phyloP scores from a whole-genome alignment of 2,329 filamentous ascomycete genomes.

The Cladosporium sp. region DNA sequence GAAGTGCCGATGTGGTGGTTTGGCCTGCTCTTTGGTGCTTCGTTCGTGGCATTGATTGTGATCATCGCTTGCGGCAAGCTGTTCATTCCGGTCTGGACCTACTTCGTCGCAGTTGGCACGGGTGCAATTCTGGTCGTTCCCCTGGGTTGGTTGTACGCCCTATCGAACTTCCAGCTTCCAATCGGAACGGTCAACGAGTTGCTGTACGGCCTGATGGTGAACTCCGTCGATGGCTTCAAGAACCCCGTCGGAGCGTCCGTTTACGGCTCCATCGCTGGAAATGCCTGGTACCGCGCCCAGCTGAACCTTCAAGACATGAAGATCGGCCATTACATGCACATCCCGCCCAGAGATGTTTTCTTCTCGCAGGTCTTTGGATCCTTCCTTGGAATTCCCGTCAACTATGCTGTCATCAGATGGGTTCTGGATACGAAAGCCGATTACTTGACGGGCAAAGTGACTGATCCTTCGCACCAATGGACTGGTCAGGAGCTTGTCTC shows the following conservation, averaged over 20 bases:
- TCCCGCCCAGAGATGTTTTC: slow-evolving; percentile 55
- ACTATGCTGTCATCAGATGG: slow-evolving; percentile 59
- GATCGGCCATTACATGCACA: slow-evolving; percentile 61
- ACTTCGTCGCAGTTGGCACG: slow-evolving; percentile 52
- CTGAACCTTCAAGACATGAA: slow-evolving; percentile 59
- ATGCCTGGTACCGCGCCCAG: slow-evolving; percentile 57
- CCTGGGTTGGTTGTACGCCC: slow-evolving; percentile 55
- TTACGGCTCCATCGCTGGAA: slow-evolving; percentile 55
- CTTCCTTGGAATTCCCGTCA: slow-evolving; percentile 55
- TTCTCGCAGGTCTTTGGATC: slow-evolving; percentile 58
- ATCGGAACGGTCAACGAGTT: slow-evolving; percentile 59
- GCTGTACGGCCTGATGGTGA: slow-evolving; percentile 56
- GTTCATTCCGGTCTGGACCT: slow-evolving; percentile 57
- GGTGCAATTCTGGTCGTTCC: slow-evolving; percentile 54
- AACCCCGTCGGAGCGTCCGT: slow-evolving; percentile 55
- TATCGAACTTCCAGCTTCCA: slow-evolving; percentile 51
- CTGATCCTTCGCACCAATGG: slow-evolving; percentile 59
- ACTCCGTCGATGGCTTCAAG: slow-evolving; percentile 46
- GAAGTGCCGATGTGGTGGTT: slow-evolving; percentile 60
- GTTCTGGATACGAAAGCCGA: slow-evolving; percentile 53
- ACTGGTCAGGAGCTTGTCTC: slow-evolving; percentile 51
- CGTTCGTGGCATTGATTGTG: slow-evolving; percentile 48
- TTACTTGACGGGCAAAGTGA: slow-evolving; percentile 30
- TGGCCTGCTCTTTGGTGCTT: slow-evolving; percentile 43
- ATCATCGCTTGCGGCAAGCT: slow-evolving; percentile 49